These are phyloP conservation scores for Solanum rostratum DNA, from an alignment of 257 asterid species.

Conservation along the genomic window DNA sequence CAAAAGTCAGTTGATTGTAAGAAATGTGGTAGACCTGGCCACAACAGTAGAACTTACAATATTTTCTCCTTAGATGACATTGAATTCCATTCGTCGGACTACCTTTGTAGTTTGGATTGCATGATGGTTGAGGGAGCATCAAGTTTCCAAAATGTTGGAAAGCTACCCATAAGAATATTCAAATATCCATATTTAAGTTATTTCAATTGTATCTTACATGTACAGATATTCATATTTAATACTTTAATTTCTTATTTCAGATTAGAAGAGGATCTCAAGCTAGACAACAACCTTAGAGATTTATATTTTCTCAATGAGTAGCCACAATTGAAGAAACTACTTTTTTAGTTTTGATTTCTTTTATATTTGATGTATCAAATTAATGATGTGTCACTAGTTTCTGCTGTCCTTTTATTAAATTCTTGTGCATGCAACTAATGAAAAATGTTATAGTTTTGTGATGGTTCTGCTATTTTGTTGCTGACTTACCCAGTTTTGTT, in stretches of 20 bases:
- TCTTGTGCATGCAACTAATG: not conserved
- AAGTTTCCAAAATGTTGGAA: not conserved
- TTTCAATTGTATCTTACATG: not conserved
- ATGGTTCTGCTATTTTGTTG: not conserved
- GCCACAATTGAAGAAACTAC: not conserved
- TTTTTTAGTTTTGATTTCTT: not conserved
- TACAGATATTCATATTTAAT: not conserved
- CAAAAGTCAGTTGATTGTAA: not conserved
- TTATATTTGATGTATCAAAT: not conserved
- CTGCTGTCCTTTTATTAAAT: not conserved
- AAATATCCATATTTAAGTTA: not conserved
- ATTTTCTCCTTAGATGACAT: not conserved
- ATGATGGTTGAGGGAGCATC: not conserved
- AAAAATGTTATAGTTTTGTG: not conserved
- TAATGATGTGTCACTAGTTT: not conserved
- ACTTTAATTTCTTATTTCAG: not conserved
- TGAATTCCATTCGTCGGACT: not conserved
- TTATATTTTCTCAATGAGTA: not conserved
- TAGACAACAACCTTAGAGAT: not conserved
- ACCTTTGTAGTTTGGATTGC: not conserved
- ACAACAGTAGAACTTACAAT: not conserved
- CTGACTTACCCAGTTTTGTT: too few relatives aligned
- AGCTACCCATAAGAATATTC: not conserved
- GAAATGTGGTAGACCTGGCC: not conserved
- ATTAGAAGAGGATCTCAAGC: not conserved